These are phyloP conservation scores for Pseudozyma sp. DNA, from an alignment of 1,284 basidiomycete genomes.

Conservation along the genomic window DNA sequence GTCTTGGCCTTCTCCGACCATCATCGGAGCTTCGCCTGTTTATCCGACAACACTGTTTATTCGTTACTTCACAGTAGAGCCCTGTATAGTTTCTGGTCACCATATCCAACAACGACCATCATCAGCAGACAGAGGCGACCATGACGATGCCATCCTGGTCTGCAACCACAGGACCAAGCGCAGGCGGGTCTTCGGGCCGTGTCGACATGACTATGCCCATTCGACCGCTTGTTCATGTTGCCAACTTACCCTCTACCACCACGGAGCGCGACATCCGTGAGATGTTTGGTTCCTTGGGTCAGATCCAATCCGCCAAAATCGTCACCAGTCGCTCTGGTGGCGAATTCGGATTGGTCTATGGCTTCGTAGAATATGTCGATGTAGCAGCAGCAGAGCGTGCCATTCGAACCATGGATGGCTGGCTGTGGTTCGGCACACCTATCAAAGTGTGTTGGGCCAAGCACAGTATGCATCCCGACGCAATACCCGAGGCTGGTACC, in stretches of 20 bases:
- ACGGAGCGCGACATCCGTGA: constrained; percentile 81
- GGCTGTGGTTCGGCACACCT: constrained; percentile 92
- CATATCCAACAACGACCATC: neutral
- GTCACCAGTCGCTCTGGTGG: constrained; percentile 82
- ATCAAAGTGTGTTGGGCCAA: constrained; percentile 68
- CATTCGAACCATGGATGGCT: constrained; percentile 92
- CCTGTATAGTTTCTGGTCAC: neutral
- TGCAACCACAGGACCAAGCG: constrained; percentile 2
- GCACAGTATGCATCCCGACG: constrained; percentile 41
- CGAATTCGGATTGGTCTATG: constrained; percentile 96
- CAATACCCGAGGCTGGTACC: neutral
- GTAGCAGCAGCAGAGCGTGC: constrained; percentile 97
- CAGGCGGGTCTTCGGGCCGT: constrained; percentile 13
- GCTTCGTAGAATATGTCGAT: constrained; percentile 92
- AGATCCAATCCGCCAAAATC: constrained; percentile 97
- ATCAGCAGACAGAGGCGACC: neutral
- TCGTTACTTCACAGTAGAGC: neutral
- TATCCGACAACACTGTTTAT: neutral
- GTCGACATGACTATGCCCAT: constrained; percentile 20
- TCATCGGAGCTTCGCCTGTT: neutral
- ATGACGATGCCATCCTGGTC: constrained; percentile 31
- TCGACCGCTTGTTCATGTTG: constrained; percentile 32
- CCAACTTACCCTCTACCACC: constrained; percentile 86
- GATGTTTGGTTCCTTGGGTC: constrained; percentile 94
- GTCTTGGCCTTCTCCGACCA: no score